Evolutionary conservation across 208 protist species (phyloP).

Genomic region (Crithidia fasciculata): DNA sequence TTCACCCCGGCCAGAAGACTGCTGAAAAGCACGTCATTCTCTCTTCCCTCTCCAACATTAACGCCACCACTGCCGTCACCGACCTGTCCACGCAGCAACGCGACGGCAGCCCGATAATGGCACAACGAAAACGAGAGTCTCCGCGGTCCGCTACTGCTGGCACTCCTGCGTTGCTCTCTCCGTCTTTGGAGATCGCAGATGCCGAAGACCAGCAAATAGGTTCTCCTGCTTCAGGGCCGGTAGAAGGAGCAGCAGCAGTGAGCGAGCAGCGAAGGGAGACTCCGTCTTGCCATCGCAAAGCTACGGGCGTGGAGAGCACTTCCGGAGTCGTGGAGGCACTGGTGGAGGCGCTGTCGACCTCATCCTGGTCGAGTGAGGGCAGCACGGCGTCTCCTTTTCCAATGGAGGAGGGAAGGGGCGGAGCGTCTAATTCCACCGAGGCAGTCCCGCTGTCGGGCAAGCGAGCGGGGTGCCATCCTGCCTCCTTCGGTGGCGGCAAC

Average conservation of each 20-base stretch:
- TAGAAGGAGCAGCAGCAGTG: background rate
- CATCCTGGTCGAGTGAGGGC: slow-evolving; percentile 58
- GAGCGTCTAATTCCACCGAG: background rate
- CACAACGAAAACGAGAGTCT: background rate
- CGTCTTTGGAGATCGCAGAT: background rate
- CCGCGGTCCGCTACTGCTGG: background rate
- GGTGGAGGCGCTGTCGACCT: slow-evolving; percentile 68
- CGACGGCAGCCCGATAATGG: background rate
- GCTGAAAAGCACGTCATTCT: background rate
- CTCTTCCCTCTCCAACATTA: background rate
- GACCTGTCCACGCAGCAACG: background rate
- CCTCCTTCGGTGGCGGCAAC: too few species aligned
- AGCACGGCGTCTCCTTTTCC: background rate
- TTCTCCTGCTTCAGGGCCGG: background rate
- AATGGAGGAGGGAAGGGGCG: background rate
- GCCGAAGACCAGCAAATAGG: background rate
- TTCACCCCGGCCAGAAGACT: slow-evolving; percentile 14
- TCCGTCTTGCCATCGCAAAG: background rate
- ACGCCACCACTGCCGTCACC: background rate
- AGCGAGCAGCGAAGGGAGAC: background rate
- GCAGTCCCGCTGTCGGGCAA: too few species aligned
- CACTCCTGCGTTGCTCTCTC: background rate
- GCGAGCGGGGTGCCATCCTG: too few species aligned
- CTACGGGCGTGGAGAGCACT: background rate
- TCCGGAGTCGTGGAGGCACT: slow-evolving; percentile 40